Evolutionary conservation across 257 asterid genomes (phyloP).

Genomic region (Ehretia macrophylla): DNA sequence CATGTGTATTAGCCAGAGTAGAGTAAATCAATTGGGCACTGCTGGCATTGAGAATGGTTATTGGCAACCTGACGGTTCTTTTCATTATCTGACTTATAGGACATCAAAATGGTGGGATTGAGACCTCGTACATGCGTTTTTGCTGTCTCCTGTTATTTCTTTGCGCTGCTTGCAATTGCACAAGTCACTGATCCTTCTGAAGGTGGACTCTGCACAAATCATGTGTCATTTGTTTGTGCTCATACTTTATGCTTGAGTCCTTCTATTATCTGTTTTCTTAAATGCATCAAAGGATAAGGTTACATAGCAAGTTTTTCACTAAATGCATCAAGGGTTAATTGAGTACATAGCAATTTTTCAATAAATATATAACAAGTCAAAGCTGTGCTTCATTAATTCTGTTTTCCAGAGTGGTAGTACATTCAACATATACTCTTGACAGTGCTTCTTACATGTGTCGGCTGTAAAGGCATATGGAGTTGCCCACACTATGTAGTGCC

Average conservation of each 20-base stretch:
- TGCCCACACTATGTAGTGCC: no score
- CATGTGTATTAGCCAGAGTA: no score
- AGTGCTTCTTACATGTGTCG: no score
- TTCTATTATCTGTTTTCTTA: neutral
- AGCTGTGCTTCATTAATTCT: no score
- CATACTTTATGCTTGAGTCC: neutral
- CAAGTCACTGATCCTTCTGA: constrained; percentile 25
- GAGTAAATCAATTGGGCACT: neutral
- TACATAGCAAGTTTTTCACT: no score
- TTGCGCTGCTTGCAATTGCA: constrained; percentile 6
- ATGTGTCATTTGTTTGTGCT: neutral
- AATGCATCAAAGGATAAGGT: neutral
- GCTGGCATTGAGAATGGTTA: no score
- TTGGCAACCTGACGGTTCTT: neutral
- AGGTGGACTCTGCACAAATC: constrained; percentile 8
- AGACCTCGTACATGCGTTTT: constrained; percentile 13
- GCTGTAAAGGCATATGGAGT: no score
- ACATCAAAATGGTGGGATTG: constrained; percentile 14
- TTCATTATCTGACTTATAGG: constrained; percentile 5
- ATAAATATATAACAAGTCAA: no score
- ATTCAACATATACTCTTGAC: no score
- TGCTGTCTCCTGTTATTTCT: constrained; percentile 9
- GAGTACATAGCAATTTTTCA: no score
- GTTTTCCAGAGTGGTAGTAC: no score
- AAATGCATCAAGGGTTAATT: no score